A percentile compares a stretch with the other conserved stretches of the same genome.
Evolutionary conservation across 1,284 basidiomycete species (phyloP).

Genomic region (Meripilus lineatus): DNA sequence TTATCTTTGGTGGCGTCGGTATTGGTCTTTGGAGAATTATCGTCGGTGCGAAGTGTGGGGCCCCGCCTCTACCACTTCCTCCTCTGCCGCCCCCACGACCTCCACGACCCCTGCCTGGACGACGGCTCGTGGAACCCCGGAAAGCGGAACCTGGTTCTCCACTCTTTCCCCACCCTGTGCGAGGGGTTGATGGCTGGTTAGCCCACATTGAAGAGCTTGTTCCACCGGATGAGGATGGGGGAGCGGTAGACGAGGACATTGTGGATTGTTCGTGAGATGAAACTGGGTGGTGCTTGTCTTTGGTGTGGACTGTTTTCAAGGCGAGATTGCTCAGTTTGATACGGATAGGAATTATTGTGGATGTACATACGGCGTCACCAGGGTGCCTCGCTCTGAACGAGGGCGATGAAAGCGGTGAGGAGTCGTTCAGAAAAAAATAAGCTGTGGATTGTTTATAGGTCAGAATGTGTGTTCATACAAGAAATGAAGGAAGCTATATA

Average conservation of each 20-base stretch:
- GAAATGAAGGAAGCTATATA: too few relatives aligned
- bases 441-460: too few relatives aligned
- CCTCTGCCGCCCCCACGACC: conserved; percentile 34
- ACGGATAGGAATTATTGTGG: too few relatives aligned
- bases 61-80: conserved; percentile 25
- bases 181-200: conserved; percentile 22
- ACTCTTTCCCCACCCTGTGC: conserved; percentile 39
- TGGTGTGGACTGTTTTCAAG: too few relatives aligned
- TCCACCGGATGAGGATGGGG: conserved; percentile 18
- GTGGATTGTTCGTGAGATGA: conserved; percentile 10
- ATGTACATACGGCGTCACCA: too few relatives aligned
- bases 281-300: too few relatives aligned
- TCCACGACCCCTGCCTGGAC: conserved; percentile 28
- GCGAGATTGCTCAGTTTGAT: too few relatives aligned
- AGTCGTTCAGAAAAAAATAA: too few relatives aligned
- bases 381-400: too few relatives aligned
- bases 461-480: too few relatives aligned
- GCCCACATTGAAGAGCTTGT: conserved; percentile 23
- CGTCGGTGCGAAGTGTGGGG: conserved; percentile 13
- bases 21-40: conserved; percentile 13
- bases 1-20: conserved; percentile 10
- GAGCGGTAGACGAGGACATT: conserved; percentile 16
- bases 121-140: conserved; percentile 27
- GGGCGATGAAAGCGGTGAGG: too few relatives aligned
- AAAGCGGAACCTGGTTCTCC: conserved; percentile 48